Conservation (phyloP, 495 filamentous ascomycete species). For the Neurospora tetrasperma region DNA sequence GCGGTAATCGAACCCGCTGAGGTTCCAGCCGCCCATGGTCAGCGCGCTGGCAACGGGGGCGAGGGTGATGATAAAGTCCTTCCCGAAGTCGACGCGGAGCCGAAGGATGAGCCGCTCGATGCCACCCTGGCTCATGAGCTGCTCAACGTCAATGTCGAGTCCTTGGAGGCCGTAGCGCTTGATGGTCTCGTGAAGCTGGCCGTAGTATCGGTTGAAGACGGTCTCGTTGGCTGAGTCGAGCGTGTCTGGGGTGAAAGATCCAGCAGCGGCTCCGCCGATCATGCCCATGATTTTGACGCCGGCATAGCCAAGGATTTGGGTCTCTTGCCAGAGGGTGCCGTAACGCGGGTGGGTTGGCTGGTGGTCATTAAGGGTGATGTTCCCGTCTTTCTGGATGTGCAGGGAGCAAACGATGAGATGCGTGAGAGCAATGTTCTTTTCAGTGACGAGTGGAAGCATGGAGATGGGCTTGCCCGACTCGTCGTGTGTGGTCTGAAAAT, state of each 20-base stretch:
- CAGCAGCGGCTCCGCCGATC: slow-evolving; percentile 70
- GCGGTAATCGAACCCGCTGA: slow-evolving; percentile 68
- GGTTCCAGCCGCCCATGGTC: slow-evolving; percentile 35
- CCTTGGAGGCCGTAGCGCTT: slow-evolving; percentile 51
- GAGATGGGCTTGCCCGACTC: slow-evolving; percentile 51
- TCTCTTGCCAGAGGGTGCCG: slow-evolving; percentile 57
- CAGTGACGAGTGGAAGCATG: slow-evolving; percentile 58
- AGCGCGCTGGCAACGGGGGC: slow-evolving; percentile 71
- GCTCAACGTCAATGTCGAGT: slow-evolving; percentile 77
- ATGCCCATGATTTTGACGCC: slow-evolving; percentile 71
- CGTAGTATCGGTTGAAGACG: slow-evolving; percentile 59
- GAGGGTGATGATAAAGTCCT: slow-evolving; percentile 62
- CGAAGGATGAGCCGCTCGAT: slow-evolving; percentile 61
- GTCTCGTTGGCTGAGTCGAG: slow-evolving; percentile 45
- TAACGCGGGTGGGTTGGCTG: slow-evolving; percentile 45
- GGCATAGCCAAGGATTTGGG: slow-evolving; percentile 42
- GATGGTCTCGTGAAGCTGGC: slow-evolving; percentile 50
- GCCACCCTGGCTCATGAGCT: slow-evolving; percentile 59
- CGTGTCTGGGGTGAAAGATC: slow-evolving; percentile 44
- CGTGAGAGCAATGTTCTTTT: slow-evolving; percentile 42
- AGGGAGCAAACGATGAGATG: slow-evolving; percentile 71
- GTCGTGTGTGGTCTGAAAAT: slow-evolving; percentile 61
- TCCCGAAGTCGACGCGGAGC: slow-evolving; percentile 61
- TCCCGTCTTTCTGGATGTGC: slow-evolving; percentile 51
- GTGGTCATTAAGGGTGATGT: slow-evolving; percentile 67